Conservation (phyloP, 1,284 basidiomycete genomes). For the Cystobasidium pallidum region DNA sequence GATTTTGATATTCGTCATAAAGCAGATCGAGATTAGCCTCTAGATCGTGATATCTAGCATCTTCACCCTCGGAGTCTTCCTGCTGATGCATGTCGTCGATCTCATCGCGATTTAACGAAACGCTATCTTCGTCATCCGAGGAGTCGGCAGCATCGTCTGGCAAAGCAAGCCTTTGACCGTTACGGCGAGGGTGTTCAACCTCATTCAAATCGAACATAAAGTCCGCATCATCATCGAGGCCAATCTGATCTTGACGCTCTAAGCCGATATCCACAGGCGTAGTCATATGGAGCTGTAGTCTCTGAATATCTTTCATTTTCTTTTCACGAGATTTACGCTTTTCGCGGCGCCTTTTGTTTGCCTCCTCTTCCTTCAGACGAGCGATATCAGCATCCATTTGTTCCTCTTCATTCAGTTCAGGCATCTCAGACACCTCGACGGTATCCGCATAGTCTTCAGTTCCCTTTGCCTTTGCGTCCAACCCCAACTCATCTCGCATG, state of each 20-base stretch:
- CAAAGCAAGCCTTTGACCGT: conserved; percentile 59
- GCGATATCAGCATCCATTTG: conserved; percentile 78
- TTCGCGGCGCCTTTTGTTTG: conserved; percentile 75
- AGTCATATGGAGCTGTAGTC: conserved; percentile 97
- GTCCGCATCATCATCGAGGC: conserved; percentile 64
- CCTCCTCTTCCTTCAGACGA: conserved; percentile 65
- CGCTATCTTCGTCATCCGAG: conserved; percentile 58
- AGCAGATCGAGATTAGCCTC: conserved; percentile 85
- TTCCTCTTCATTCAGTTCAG: conserved; percentile 80
- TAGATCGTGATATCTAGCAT: conserved; percentile 61
- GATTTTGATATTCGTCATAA: conserved; percentile 84
- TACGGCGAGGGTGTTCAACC: conserved; percentile 63
- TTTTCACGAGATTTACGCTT: conserved; percentile 86
- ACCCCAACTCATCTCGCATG: conserved; percentile 81
- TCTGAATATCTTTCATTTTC: conserved; percentile 82
- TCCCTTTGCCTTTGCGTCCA: conserved; percentile 68
- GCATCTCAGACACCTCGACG: conserved; percentile 66
- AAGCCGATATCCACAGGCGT: conserved; percentile 93
- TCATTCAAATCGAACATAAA: conserved; percentile 83
- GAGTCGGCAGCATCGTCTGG: conserved; percentile 63
- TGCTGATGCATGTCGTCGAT: conserved; percentile 71
- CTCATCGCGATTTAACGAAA: conserved; percentile 59
- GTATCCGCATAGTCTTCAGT: conserved; percentile 73
- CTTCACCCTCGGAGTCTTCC: conserved; percentile 63
- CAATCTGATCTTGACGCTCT: conserved; percentile 64